Evolutionary conservation across 768 basidiomycete species (phyloP).

Genomic region (Artomyces pyxidatus): DNA sequence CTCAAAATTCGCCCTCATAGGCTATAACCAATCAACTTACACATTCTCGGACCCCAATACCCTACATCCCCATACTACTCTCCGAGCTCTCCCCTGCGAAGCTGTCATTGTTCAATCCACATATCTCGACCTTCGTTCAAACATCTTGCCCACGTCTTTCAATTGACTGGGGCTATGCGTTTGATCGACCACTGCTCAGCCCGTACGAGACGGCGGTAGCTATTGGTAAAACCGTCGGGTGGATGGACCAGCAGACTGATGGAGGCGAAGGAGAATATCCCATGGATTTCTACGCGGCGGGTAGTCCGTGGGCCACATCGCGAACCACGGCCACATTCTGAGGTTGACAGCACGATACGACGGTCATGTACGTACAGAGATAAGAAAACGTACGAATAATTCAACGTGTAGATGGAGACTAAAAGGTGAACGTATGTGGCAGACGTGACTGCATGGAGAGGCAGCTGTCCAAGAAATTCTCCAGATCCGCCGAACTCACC

Average conservation of each 20-base stretch:
- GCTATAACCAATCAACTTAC: slow-evolving; percentile 70
- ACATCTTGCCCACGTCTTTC: slow-evolving; percentile 94
- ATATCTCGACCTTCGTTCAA: slow-evolving; percentile 87
- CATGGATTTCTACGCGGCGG: slow-evolving; percentile 94
- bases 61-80: slow-evolving; percentile 85
- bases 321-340: slow-evolving; percentile 30
- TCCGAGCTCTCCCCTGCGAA: slow-evolving; percentile 98
- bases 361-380: no score
- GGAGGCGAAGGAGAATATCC: slow-evolving; percentile 48
- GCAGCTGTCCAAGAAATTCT: slow-evolving; percentile 19
- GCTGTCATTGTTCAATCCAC: slow-evolving; percentile 70
- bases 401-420: no score
- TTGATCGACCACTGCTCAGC: slow-evolving; percentile 77
- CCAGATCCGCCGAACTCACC: slow-evolving; percentile 10
- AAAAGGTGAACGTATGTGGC: slow-evolving; percentile 10
- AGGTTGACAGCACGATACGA: slow-evolving; percentile 6
- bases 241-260: slow-evolving; percentile 44
- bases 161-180: slow-evolving; percentile 99
- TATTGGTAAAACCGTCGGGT: slow-evolving; percentile 57
- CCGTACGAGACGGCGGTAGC: slow-evolving; percentile 92
- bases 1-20: slow-evolving; percentile 24
- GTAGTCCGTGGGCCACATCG: slow-evolving; percentile 68
- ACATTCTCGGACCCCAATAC: slow-evolving; percentile 44
- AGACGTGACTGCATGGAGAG: slow-evolving; percentile 12
- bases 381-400: no score